Evolutionary conservation across 257 asterid genomes (phyloP).

Genomic region (Anisodus tanguticus): DNA sequence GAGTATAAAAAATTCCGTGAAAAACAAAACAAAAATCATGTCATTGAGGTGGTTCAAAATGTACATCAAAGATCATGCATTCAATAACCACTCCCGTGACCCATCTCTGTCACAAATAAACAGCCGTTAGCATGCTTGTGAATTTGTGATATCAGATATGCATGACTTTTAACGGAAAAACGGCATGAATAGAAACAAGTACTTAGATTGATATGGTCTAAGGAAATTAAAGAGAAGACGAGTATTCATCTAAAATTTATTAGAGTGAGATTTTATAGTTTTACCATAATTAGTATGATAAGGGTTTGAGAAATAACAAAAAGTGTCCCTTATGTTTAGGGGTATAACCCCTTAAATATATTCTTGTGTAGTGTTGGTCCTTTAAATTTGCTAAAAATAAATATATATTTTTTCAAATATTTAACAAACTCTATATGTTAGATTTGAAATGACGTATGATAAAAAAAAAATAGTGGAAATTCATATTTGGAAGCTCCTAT

Average conservation of each 20-base stretch:
- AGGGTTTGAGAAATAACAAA: too few relatives aligned
- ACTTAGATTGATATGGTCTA: neutral
- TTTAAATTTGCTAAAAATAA: neutral
- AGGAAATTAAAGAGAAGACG: too few relatives aligned
- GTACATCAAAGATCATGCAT: neutral
- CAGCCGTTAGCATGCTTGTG: slow-evolving; percentile 16
- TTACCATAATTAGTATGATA: too few relatives aligned
- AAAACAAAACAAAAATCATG: neutral
- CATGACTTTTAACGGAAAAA: neutral
- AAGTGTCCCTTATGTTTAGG: too few relatives aligned
- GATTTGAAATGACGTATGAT: too few relatives aligned
- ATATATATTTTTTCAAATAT: neutral
- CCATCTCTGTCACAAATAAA: slow-evolving; percentile 4
- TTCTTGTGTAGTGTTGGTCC: neutral
- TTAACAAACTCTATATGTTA: too few relatives aligned
- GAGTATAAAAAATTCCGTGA: too few relatives aligned
- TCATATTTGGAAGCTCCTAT: too few relatives aligned
- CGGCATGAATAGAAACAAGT: neutral
- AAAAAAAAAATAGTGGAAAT: too few relatives aligned
- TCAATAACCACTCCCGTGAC: slow-evolving; percentile 9
- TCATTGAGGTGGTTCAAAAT: neutral
- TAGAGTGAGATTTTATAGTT: too few relatives aligned
- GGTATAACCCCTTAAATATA: too few relatives aligned
- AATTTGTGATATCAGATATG: neutral
- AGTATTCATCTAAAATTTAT: too few relatives aligned